These are phyloP conservation scores for Carex kokanica DNA, from an alignment of 176 grass and related monocot species.

Conservation along the genomic window DNA sequence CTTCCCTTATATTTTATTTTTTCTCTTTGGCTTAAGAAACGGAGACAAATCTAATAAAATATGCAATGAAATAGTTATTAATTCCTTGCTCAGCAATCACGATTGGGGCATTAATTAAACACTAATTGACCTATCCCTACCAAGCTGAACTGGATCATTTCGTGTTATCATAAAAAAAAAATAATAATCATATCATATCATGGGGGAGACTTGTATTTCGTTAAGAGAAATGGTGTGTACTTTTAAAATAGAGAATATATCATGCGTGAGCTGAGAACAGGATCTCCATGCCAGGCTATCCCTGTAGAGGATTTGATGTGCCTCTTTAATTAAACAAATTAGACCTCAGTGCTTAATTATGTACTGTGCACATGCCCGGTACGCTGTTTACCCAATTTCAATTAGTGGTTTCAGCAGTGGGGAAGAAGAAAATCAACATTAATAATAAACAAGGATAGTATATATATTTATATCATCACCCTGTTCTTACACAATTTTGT, in stretches of 20 bases:
- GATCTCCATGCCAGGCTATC: conserved; percentile 24
- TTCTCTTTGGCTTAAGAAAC: not conserved
- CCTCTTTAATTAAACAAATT: conserved; percentile 8
- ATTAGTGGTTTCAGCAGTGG: not conserved
- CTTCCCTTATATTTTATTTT: not conserved
- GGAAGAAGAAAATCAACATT: not conserved
- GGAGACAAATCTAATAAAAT: conserved; percentile 21
- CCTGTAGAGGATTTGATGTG: conserved; percentile 19
- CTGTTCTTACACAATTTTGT: too few relatives aligned
- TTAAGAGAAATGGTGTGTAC: not conserved
- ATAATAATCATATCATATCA: not conserved
- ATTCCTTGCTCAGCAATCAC: not conserved
- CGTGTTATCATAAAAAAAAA: not conserved
- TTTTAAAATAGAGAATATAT: conserved; percentile 9
- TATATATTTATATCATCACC: too few relatives aligned
- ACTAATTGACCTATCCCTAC: not conserved
- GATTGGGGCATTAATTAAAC: conserved; percentile 3
- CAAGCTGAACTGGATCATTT: conserved; percentile 17
- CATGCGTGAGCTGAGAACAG: not conserved
- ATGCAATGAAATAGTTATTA: not conserved
- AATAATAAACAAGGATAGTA: not conserved
- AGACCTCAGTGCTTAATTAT: not conserved
- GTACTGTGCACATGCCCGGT: not conserved
- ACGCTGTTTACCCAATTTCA: not conserved
- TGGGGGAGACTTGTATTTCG: not conserved